Evolutionary conservation across 345 rosid genomes (phyloP).

Genomic region (Syzygium oleosum): DNA sequence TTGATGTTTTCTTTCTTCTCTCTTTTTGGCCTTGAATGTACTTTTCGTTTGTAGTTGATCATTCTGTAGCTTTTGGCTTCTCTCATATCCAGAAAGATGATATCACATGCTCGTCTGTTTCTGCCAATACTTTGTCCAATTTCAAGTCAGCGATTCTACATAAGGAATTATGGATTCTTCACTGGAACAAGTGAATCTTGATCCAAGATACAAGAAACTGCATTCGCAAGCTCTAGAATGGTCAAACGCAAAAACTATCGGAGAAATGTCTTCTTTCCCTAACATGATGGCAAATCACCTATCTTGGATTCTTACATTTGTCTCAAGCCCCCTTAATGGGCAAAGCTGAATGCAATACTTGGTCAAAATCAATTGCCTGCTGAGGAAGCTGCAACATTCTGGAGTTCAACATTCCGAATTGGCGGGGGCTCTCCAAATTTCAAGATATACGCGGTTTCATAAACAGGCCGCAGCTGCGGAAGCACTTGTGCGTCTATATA

Average conservation of each 20-base stretch:
- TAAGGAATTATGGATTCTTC: background rate
- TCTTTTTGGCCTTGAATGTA: background rate
- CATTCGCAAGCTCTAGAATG: background rate
- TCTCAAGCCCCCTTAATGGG: background rate
- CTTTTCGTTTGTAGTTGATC: background rate
- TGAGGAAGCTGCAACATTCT: background rate
- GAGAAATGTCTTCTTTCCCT: background rate
- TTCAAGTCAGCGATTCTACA: background rate
- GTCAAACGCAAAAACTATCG: background rate
- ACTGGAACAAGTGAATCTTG: background rate
- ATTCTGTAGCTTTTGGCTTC: background rate
- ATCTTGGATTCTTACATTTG: background rate
- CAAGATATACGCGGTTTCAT: slow-evolving; percentile 64
- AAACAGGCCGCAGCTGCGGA: slow-evolving; percentile 45
- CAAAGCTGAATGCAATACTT: background rate
- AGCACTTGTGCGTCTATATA: slow-evolving; percentile 72
- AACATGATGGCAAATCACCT: background rate
- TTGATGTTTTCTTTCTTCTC: background rate
- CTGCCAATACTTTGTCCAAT: background rate
- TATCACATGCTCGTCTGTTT: background rate
- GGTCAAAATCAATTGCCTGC: background rate
- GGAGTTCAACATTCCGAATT: slow-evolving; percentile 14
- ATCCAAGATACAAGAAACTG: background rate
- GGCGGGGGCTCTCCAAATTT: slow-evolving; percentile 87
- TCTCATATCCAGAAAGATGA: background rate